Conservation (phyloP, 78 protist species). For the Chrysochromulina parva region DNA sequence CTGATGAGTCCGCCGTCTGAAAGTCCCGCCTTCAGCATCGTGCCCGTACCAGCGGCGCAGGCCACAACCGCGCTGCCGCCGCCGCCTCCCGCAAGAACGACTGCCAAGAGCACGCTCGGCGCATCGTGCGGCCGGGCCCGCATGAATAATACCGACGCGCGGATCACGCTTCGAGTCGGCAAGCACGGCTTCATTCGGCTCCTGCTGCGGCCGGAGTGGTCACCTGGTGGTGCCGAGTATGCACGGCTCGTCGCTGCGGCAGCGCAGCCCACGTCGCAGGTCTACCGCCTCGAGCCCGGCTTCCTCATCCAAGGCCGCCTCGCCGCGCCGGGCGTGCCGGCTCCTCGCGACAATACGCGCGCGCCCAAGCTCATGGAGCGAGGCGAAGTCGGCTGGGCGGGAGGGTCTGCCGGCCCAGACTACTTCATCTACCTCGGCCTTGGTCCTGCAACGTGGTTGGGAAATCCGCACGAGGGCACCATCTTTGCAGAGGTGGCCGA, state of each 20-base stretch:
- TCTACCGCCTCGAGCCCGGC: conserved; percentile 30
- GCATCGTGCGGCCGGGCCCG: too few species aligned
- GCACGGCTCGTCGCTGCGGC: background rate
- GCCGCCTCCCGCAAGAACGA: too few species aligned
- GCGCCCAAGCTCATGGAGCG: conserved; percentile 23
- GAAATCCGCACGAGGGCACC: conserved; percentile 9
- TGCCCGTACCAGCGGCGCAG: too few species aligned
- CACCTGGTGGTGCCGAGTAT: background rate
- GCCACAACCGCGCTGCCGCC: too few species aligned
- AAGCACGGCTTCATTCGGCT: background rate
- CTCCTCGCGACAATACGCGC: background rate
- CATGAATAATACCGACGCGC: too few species aligned
- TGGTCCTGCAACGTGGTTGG: background rate
- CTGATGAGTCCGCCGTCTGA: too few species aligned
- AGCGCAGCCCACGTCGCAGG: background rate
- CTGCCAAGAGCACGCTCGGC: too few species aligned
- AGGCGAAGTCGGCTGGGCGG: conserved; percentile 24
- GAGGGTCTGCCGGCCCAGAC: background rate
- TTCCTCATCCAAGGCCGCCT: conserved; percentile 10
- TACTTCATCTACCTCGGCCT: background rate
- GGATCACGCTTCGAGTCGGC: too few species aligned
- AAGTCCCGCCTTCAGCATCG: too few species aligned
- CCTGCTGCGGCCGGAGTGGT: conserved; percentile 15
- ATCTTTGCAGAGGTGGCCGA: conserved; percentile 14
- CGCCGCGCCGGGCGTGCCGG: background rate